These are phyloP conservation scores for Stropharia rugosoannulata DNA, from an alignment of 768 basidiomycete species.

Conservation along the genomic window DNA sequence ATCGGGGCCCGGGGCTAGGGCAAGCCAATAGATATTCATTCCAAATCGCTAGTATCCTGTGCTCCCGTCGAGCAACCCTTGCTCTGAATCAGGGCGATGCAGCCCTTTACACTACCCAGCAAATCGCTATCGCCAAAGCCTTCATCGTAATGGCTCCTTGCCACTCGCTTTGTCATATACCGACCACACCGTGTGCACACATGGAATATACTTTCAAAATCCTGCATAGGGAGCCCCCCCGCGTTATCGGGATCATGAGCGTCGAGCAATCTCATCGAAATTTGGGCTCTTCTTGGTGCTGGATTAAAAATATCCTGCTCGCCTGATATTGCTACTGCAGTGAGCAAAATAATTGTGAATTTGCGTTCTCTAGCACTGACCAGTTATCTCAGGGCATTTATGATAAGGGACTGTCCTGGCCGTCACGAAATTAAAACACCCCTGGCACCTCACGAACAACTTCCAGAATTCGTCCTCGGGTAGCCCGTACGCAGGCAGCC, in stretches of 20 bases:
- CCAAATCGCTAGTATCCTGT: too few relatives aligned
- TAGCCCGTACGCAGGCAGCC: background rate
- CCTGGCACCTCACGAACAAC: background rate
- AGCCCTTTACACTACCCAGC: too few relatives aligned
- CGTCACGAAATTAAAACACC: background rate
- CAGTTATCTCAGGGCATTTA: background rate
- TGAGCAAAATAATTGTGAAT: background rate
- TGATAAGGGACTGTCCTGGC: background rate
- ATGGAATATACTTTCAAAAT: background rate
- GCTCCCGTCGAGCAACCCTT: too few relatives aligned
- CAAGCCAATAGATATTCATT: too few relatives aligned
- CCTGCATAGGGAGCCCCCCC: background rate
- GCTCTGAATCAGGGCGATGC: too few relatives aligned
- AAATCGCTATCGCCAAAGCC: too few relatives aligned
- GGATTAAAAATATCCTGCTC: background rate
- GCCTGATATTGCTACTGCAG: background rate
- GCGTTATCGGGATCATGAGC: background rate
- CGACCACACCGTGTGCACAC: background rate
- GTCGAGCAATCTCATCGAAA: background rate
- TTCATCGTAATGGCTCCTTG: background rate
- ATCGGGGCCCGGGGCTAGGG: too few relatives aligned
- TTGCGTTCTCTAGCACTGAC: background rate
- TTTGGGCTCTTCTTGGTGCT: background rate
- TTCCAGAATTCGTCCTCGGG: too few relatives aligned
- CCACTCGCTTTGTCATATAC: background rate